Evolutionary conservation across 768 basidiomycete species (phyloP).

Genomic region (Neoboletus brunneissimus): DNA sequence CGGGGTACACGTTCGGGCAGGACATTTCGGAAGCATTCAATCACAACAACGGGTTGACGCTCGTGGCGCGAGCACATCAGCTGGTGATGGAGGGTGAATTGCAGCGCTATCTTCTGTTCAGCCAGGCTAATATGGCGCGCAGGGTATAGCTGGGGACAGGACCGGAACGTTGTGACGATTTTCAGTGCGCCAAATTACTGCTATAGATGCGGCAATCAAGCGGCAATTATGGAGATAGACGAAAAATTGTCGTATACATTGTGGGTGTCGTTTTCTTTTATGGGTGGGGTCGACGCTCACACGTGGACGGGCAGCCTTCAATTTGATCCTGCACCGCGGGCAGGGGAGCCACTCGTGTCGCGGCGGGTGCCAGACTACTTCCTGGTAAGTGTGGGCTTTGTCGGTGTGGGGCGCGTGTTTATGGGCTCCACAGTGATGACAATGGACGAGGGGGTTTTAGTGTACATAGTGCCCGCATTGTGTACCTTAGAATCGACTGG

Average conservation of each 20-base stretch:
- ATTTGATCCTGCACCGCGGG: slow-evolving; percentile 98
- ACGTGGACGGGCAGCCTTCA: slow-evolving; percentile 74
- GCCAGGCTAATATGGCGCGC: slow-evolving; percentile 5
- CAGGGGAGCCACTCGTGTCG: slow-evolving; percentile 97
- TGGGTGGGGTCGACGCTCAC: slow-evolving; percentile 3
- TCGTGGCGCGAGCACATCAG: slow-evolving; percentile 93
- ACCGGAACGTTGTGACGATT: slow-evolving; percentile 98
- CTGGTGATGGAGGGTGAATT: slow-evolving; percentile 92
- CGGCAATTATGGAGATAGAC: slow-evolving; percentile 99
- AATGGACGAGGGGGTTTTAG: slow-evolving; percentile 15
- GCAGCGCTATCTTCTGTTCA: not conserved
- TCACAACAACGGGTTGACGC: slow-evolving; percentile 96
- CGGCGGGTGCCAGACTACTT: slow-evolving; percentile 94
- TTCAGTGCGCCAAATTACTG: slow-evolving; percentile 99
- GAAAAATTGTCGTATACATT: slow-evolving; percentile 95
- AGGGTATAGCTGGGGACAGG: slow-evolving; percentile 98
- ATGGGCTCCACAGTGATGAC: slow-evolving; percentile 21
- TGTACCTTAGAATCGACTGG: slow-evolving; percentile 18
- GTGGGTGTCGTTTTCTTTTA: slow-evolving; percentile 44
- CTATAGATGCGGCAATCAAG: slow-evolving; percentile 99
- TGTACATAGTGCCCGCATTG: slow-evolving; percentile 23
- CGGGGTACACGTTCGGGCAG: slow-evolving; percentile 98
- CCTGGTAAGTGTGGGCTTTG: slow-evolving; percentile 64
- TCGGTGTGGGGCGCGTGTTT: slow-evolving; percentile 6
- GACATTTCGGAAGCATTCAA: slow-evolving; percentile 99